Evolutionary conservation across 2,329 filamentous ascomycete species (phyloP), one percentile per base, ranked within the genome.

Genomic region (Alternaria dauci): DNA sequence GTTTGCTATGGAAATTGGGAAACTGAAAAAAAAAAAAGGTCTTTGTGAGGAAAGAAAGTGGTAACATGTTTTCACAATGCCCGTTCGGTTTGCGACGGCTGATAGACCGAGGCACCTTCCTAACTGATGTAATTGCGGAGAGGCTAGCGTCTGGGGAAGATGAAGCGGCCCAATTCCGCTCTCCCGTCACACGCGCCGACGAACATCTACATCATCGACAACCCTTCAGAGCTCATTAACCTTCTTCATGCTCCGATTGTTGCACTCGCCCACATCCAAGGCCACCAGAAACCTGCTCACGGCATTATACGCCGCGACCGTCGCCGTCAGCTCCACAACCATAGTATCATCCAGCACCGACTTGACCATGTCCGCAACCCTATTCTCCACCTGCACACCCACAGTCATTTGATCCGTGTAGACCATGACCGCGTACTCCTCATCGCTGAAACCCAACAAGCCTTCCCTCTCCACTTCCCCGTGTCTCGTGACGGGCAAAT

Each of bases 341-440:
- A 93, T 89, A 73, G 84, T 84, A 64, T 94, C 90, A 20, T 75
- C 83, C 71, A 94, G 91, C 46, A 85, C 72, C 25, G 64, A 76
- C 80, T 84, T 89, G 65, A 96, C 66, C 71, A 81, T 80, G 41
- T 77, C 85, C 79, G 92, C 92, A 5, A 91, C 86, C 62, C 81
- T 85, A 44, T 95, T 88, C 20, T 82, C 78, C 12, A 96, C 92
- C 55, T 85, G 81, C 3, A 94, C 89, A 34, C 87, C 86, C 68
- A 87, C 82, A 54, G 93, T 96, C 91, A 96, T 96, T 77, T 92
- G 90, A 81, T 96, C 91, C 41, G 92, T 86, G 76, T 93, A 94
- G 58, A 84, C 81, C 59, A 94, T 76, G 51, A 92, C 90, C 0
- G 87, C 89, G 84, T 87, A 88, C 80, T 93, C 88, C 28, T 69